These are phyloP conservation scores for Blastocystis hominis DNA, from an alignment of 352 stramenopile species.

Conservation along the genomic window DNA sequence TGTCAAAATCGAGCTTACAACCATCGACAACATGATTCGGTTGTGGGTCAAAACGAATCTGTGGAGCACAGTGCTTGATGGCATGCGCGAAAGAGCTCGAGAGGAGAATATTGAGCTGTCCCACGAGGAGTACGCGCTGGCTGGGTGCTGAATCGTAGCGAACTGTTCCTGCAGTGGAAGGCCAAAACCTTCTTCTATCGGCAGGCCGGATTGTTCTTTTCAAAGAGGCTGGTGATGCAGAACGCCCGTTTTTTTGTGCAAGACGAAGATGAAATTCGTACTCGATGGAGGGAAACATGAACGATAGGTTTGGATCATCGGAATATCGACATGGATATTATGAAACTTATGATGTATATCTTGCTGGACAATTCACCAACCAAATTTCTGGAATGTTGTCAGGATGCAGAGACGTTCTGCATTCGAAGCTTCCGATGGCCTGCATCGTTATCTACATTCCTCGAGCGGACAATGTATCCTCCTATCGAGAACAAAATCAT, in stretches of 20 bases:
- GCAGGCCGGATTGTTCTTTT: neutral
- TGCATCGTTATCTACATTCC: neutral
- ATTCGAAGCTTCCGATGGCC: neutral
- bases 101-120: neutral
- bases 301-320: slow-evolving; percentile 29
- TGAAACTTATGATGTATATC: slow-evolving; percentile 36
- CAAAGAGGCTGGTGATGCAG: neutral
- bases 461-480: slow-evolving; percentile 9
- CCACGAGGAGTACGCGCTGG: neutral
- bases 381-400: neutral
- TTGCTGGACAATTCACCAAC: slow-evolving; percentile 13
- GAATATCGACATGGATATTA: neutral
- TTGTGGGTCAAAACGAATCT: neutral
- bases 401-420: neutral
- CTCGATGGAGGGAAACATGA: neutral
- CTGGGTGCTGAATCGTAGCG: neutral
- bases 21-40: slow-evolving; percentile 2
- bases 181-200: neutral
- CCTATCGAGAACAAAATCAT: neutral
- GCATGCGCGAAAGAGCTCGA: slow-evolving; percentile 10
- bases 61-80: slow-evolving; percentile 5
- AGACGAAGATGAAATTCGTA: slow-evolving; percentile 32
- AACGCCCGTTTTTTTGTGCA: slow-evolving; percentile 31
- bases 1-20: neutral
- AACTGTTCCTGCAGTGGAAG: slow-evolving; percentile 23